Evolutionary conservation across 176 grass and related monocot genomes (phyloP), one percentile per base, ranked within the genome.

Genomic region (Pontederia paniculata): DNA sequence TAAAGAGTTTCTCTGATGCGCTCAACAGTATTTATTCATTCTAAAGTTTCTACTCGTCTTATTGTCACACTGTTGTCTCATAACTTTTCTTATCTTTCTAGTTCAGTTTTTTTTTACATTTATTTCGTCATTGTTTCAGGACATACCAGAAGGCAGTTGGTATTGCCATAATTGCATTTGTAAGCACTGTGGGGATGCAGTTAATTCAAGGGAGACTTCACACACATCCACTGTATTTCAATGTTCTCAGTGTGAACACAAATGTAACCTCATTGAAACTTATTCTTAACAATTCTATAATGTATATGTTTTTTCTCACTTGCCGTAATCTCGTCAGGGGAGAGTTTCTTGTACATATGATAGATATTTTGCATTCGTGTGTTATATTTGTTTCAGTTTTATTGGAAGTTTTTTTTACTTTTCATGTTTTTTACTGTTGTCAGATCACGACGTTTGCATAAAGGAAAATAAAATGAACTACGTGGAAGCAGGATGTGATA

Each of bases 91-190:
- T 3, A 37, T 37, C 28, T 37, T 37, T 37, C 28, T 37, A 37
- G n/a, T 37, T 37, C 28, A 37, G 28, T 37, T 37, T 16, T 52
- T 52, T 52, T 47, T 14, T 22, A 19, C 25, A 17, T 18, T 11
- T 44, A 1, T 52, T 17, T 43, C 54, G 48, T 18, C 48, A 37
- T 58, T 21, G 17, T 22, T 72, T 51, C 81, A 89, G 86, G 86
- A 78, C 54, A 70, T 89, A 69, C 81, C 81, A 73, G 86, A 89
- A 81, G 86, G 74, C 55, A 84, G 74, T 72, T 89, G 86, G 86
- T 89, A 89, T 69, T 89, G 86, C 55, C 77, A 89, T 55, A 89
- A 81, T 58, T 89, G 86, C 74, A 75, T 81, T 11, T 89, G 86
- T 59, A 78, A 46, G 62, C 72, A 70, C 13, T 89, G 86, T 70